Percentiles rank a stretch among this genome's conserved stretches.
phyloP scores from a whole-genome alignment of 1,139 yeast species.

The Geotrichum reessii region DNA sequence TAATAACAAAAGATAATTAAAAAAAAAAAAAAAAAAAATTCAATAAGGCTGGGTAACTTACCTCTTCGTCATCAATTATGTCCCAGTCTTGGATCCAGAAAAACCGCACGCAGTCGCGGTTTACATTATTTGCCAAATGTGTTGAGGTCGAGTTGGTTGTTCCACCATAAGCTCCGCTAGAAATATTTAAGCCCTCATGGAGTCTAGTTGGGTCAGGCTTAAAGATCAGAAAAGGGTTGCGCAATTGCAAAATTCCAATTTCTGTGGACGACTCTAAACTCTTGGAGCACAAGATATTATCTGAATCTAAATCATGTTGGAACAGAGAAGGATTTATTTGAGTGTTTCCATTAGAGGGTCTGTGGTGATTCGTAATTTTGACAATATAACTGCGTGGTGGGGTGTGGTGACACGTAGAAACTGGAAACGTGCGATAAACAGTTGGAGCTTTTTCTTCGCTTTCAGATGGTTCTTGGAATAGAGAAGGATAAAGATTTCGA shows the following conservation, averaged over 20 bases:
- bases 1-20: not conserved
- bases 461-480: not conserved
- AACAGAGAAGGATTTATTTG: too few relatives aligned
- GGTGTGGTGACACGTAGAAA: not conserved
- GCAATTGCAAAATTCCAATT: not conserved
- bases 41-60: not conserved
- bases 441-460: not conserved
- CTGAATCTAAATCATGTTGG: not conserved
- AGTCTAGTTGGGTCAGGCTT: not conserved
- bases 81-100: not conserved
- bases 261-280: not conserved
- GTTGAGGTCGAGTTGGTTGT: not conserved
- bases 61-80: not conserved
- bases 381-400: not conserved
- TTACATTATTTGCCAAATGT: not conserved
- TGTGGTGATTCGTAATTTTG: not conserved
- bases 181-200: not conserved
- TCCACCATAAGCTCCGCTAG: not conserved
- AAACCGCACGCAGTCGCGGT: not conserved
- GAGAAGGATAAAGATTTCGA: not conserved
- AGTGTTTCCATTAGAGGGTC: not conserved
- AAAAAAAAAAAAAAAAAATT: too few relatives aligned
- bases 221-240: not conserved
- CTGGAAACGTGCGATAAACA: not conserved
- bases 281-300: not conserved